Evolutionary conservation across 208 protist genomes (phyloP), one percentile per base, ranked within the genome.

Genomic region (Leishmania amazonensis): DNA sequence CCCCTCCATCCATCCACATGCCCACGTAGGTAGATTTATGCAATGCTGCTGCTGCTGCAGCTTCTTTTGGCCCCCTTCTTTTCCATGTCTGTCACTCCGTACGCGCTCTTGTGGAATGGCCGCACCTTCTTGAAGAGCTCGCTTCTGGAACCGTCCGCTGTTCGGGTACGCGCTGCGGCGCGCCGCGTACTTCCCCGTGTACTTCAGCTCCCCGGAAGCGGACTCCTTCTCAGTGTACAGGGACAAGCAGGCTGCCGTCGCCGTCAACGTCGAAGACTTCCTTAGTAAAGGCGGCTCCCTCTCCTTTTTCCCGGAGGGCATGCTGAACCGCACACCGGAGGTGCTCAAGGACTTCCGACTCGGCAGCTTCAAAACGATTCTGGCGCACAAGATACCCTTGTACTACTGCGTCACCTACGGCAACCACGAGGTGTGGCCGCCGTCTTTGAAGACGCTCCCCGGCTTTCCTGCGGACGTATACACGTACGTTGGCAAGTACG

Each of bases 241-340:
- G 80, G 92, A 92, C 28, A 96, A 93, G 82, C 95, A 98, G 87
- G 89, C 84, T 35, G 71, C 80, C n/a, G 92, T 98, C 9, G 83
- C 85, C 24, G 87, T 38, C 24, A 78, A 85, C 49, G 89, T 96
- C 38, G 91, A 97, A 68, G 67, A 79, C 47, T 96, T 92, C 80
- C 79, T 96, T 17, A 68, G 74, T 19, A 40, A 87, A 1, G 89
- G 88, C 70, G 95, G 93, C 75, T 89, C 81, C 38, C 84, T 98
- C 47, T 92, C 88, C 57, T 93, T 98, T 78, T 98, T 96, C 75
- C 94, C 94, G 3, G 95, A 98, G 75, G 94, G 95, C 3, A 91
- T 87, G 6, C 72, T 98, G 38, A 98, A 97, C 81, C 89, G 86
- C 78, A 91, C 77, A n/a, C 94, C 95, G 24, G 88, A 94, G 83